Percentiles rank a stretch among this genome's conserved stretches.
These are phyloP conservation scores for Pseudocercospora musae DNA, from an alignment of 2,329 filamentous ascomycete genomes.

Conservation along the genomic window DNA sequence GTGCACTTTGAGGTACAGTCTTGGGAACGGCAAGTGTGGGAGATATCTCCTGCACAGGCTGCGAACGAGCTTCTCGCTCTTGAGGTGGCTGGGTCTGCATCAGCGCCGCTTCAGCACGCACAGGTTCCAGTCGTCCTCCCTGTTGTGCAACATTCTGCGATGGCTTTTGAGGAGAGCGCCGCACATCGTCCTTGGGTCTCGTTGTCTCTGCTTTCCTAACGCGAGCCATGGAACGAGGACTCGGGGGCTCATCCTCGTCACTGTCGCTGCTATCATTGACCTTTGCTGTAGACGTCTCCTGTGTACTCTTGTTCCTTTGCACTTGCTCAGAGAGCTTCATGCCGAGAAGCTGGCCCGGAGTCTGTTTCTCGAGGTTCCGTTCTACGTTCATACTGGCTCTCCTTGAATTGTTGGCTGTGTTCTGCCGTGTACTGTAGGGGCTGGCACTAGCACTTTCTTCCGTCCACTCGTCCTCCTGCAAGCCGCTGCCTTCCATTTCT, in stretches of 20 bases:
- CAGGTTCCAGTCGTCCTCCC: not conserved
- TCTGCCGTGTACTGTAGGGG: constrained; percentile 36
- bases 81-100: not conserved
- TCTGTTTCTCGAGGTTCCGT: constrained; percentile 18
- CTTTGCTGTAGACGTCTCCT: not conserved
- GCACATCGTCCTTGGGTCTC: not conserved
- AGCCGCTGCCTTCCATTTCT: constrained; percentile 30
- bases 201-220: constrained; percentile 6
- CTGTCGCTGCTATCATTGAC: constrained; percentile 9
- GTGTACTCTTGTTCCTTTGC: constrained; percentile 2
- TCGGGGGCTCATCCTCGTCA: constrained; percentile 16
- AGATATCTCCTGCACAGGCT: constrained; percentile 1
- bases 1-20: constrained; percentile 16
- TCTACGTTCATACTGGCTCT: constrained; percentile 29
- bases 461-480: constrained; percentile 38
- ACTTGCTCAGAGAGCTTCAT: constrained; percentile 10
- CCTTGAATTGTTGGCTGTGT: constrained; percentile 37
- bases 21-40: not conserved
- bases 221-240: constrained; percentile 13
- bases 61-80: not conserved
- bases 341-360: constrained; percentile 12
- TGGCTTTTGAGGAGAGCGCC: not conserved
- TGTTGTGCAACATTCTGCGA: not conserved
- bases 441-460: constrained; percentile 37
- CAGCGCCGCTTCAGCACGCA: not conserved